Conservation (phyloP, 1,284 basidiomycete species). For the Tranzscheliella williamsii region DNA sequence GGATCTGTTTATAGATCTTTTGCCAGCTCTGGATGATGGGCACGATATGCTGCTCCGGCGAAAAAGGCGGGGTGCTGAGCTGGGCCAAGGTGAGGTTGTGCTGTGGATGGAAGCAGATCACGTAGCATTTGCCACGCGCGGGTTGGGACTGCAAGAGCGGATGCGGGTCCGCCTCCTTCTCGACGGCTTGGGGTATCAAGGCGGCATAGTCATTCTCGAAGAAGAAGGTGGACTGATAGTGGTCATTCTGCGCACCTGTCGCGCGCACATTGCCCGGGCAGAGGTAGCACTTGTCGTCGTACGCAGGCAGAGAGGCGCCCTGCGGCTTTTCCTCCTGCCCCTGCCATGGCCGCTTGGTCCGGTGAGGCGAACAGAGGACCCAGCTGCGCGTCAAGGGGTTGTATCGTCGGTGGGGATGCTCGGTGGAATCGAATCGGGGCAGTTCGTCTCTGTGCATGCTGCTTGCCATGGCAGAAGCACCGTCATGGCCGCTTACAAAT, state of each 20-base stretch:
- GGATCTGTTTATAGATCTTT: constrained; percentile 51
- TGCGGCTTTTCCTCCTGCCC: constrained; percentile 52
- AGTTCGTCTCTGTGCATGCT: constrained; percentile 6
- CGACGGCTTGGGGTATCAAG: constrained; percentile 67
- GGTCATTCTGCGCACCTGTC: constrained; percentile 73
- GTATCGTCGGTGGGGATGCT: constrained; percentile 57
- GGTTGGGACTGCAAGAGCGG: constrained; percentile 71
- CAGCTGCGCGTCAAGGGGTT: constrained; percentile 52
- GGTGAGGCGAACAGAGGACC: constrained; percentile 60
- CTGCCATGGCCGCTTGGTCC: constrained; percentile 60
- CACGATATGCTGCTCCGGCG: constrained; percentile 68
- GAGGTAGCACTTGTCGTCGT: constrained; percentile 83
- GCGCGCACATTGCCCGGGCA: constrained; percentile 86
- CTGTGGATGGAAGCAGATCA: constrained; percentile 83
- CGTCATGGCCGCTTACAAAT: constrained; percentile 3
- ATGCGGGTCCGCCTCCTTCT: constrained; percentile 26
- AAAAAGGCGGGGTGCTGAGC: constrained; percentile 64
- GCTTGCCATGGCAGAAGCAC: constrained; percentile 3
- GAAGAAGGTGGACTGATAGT: constrained; percentile 71
- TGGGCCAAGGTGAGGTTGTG: constrained; percentile 89
- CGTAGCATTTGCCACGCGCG: constrained; percentile 82
- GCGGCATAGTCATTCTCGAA: constrained; percentile 89
- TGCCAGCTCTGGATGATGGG: constrained; percentile 77
- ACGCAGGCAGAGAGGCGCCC: constrained; percentile 64
- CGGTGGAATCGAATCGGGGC: constrained; percentile 42